These are phyloP conservation scores for Vitis rupestris DNA, from an alignment of 164 flowering plant species.

Conservation along the genomic window DNA sequence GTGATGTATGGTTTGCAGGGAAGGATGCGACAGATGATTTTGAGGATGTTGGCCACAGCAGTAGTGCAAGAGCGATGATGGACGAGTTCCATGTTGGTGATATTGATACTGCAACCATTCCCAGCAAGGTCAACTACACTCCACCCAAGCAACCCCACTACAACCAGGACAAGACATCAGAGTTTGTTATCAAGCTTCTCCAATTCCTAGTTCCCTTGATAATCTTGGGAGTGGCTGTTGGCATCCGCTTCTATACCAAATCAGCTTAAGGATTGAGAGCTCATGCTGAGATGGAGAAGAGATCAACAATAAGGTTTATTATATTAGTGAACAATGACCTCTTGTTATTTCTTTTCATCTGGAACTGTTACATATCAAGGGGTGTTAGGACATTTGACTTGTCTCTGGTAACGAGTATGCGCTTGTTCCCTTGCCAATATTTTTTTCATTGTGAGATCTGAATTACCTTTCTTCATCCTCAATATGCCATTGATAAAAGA, in stretches of 20 bases:
- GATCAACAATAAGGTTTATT: too few species aligned
- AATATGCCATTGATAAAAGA: too few species aligned
- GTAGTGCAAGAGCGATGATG: conserved; percentile 50
- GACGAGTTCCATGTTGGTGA: conserved; percentile 54
- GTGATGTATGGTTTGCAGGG: conserved; percentile 32
- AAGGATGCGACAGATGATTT: conserved; percentile 72
- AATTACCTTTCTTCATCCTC: too few species aligned
- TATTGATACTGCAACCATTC: conserved; percentile 49
- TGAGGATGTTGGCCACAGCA: conserved; percentile 67
- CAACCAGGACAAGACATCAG: conserved; percentile 63
- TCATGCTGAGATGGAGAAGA: not conserved
- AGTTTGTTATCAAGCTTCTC: conserved; percentile 75
- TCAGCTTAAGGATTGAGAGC: conserved; percentile 27
- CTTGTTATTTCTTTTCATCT: not conserved
- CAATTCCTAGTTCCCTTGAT: conserved; percentile 80
- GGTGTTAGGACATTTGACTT: not conserved
- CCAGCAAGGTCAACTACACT: conserved; percentile 35
- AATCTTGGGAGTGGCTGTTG: conserved; percentile 75
- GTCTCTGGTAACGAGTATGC: too few species aligned
- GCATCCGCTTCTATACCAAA: conserved; percentile 71
- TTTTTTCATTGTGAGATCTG: too few species aligned
- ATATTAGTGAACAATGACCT: not conserved
- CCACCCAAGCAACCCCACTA: conserved; percentile 56
- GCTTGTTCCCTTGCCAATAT: too few species aligned
- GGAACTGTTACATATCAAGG: not conserved